Base-by-base conservation (phyloP, 768 basidiomycete species). In the Auriscalpium vulgare region DNA sequence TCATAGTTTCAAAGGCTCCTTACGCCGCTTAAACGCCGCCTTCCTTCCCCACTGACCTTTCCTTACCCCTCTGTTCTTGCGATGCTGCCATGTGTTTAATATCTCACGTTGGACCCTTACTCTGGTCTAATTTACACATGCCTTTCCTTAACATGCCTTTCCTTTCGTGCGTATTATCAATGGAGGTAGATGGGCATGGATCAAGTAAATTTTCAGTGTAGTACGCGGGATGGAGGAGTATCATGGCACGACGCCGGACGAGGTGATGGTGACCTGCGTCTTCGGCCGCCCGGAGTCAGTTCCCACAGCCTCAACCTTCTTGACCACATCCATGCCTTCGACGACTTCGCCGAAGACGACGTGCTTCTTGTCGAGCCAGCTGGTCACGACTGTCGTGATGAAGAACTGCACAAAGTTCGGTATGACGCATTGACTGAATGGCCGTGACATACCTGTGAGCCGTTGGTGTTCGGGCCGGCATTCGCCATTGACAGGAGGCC, bases 401-500 rank as follows among this genome's bases (percentile, higher is more conserved):
- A 73, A 75, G 64, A 74, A 75, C 72, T 73, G 61, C 8, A 13
- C 36, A 36, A 43, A 14, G 14, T 49, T 29, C 40, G 38, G 21
- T 21, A 36, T 44, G 37, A 37, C 35, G 38, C 34, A 29, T 7
- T 4, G n/a, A 8, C 21, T 21, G 23, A 38, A 19, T 29, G 47
- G 16, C 37, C 23, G 52, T 13, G 10, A 59, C 67, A 50, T 55
- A 74, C 74, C 68, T 75, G 74, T n/a, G 74, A 75, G 10, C 77
- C 75, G 65, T 80, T 80, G 53, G 78, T 74, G 64, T 78, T 67
- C 10, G 74, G 71, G 11, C 78, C 79, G 50, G 75, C 70, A 64
- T 80, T 81, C 40, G 79, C 79, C 71, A 74, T 77, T 36, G 78
- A 79, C 50, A 81, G 71, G 17, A 75, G 60, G 37, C 74, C 74